Evolutionary conservation across 2,329 filamentous ascomycete genomes (phyloP), one percentile per base, ranked within the genome.

Genomic region (Apiospora arundinis): DNA sequence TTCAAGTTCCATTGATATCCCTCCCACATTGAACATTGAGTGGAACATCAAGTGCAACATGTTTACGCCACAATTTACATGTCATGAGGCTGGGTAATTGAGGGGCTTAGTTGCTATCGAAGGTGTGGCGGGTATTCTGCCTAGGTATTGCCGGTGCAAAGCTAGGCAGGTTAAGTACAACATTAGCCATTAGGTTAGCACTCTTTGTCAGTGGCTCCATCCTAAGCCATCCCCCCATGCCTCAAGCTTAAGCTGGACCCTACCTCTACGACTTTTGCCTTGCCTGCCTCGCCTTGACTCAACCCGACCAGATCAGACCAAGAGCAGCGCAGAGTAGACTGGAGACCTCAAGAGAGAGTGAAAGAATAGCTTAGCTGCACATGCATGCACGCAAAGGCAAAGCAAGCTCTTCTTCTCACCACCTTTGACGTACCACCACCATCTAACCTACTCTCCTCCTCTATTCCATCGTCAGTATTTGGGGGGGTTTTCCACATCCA

Each of bases 371-470:
- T 56, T 56, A n/a, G 52, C 52, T 37, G 52, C 52, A 60, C 52
- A 60, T 60, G 52, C 52, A 37, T 12, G 16, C 18, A 60, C 28
- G 52, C 52, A 60, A n/a, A 60, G 28, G 52, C 28, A 60, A 37
- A 60, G 28, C 56, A 63, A 63, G 56, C 56, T 63, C 56, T 63
- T 63, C 56, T 18, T n/a, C 56, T 63, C 56, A 63, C 56, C 32
- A 40, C 32, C 32, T 60, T 21, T 18, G 28, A 63, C 16, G 8
- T 9, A 63, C 28, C 37, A 40, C 56, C 40, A 42, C 40, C 3
- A 25, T n/a, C 48, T 52, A 32, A 25, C 52, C 18, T n/a, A 21
- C 52, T 32, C 32, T 32, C 16, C 23, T 37, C 56, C 56, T 63
- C 56, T 63, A n/a, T 18, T 40, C 56, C 56, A 63, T 40, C 18